Evolutionary conservation across 176 grass and related monocot genomes (phyloP), one percentile per base, ranked within the genome.

Genomic region (Oryza nivara): DNA sequence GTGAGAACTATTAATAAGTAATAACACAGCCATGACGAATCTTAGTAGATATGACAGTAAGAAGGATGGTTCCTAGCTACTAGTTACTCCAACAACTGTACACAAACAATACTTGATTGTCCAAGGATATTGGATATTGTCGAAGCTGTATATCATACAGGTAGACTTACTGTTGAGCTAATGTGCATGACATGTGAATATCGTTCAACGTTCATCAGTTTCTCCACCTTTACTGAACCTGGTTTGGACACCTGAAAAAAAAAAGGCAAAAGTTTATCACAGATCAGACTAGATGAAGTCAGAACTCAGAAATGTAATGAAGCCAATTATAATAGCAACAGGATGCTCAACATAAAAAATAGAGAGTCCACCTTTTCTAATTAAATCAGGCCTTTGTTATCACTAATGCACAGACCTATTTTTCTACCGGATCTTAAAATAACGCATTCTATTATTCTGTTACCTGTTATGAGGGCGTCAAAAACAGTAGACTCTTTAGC

Each of bases 141-240:
- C 65, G 4, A 44, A 84, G 56, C 56, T 32, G 14, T 67, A 20
- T 73, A 14, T 43, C 38, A 14, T 23, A 77, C 76, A 77, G 54
- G 16, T 30, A 19, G 36, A n/a, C 87, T 90, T 80, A 95, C 96
- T 7, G 93, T 98, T 10, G 96, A 98, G 48, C 96, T 98, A 40
- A 98, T 95, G 78, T 98, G 93, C 96, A 98, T 98, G 64, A 98
- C 96, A 83, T 98, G 96, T 0, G 96, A 98, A 80, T 98, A 98
- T 73, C 89, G 85, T 80, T 98, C 93, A 26, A 98, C 54, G 70
- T 98, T 93, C 95, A 98, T 98, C 45, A 98, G 81, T 72, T 92
- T 98, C 77, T 98, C 91, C 43, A 98, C 93, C 72, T 92, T 89
- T 16, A 98, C 96, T 49, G 91, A 87, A 52, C 93, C 96, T 87